Evolutionary conservation across 306 rosid genomes (phyloP).

Genomic region (Lathyrus tuberosus): DNA sequence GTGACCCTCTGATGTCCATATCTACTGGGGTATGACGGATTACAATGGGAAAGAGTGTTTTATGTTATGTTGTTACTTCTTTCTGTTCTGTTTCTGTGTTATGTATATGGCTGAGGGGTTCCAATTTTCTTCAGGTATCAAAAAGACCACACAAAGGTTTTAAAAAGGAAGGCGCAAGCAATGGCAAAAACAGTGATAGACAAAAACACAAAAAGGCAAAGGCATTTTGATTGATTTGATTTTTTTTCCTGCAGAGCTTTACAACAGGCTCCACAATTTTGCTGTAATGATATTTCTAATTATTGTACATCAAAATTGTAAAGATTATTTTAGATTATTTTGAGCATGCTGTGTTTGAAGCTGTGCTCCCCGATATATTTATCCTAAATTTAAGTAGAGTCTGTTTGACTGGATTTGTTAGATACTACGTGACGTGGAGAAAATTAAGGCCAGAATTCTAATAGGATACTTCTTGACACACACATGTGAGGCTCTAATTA

Average conservation of each 20-base stretch:
- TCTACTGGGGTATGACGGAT: conserved; percentile 48
- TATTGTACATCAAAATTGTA: conserved; percentile 7
- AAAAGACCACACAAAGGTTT: conserved; percentile 47
- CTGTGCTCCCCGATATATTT: not conserved
- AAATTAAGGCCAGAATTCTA: not conserved
- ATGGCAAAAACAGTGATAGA: conserved; percentile 36
- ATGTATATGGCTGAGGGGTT: conserved; percentile 7
- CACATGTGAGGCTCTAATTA: not conserved
- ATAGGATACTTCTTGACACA: not conserved
- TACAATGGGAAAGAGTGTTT: not conserved
- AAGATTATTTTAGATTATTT: not conserved
- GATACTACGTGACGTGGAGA: not conserved
- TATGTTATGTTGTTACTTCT: not conserved
- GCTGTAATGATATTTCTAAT: conserved; percentile 35
- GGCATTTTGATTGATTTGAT: conserved; percentile 35
- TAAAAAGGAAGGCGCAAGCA: conserved; percentile 45
- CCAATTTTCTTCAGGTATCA: conserved; percentile 47
- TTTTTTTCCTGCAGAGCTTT: conserved; percentile 29
- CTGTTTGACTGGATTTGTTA: not conserved
- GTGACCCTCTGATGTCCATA: conserved; percentile 67
- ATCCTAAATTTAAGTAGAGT: not conserved
- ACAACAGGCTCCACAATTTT: conserved; percentile 44
- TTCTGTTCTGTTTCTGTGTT: conserved; percentile 9
- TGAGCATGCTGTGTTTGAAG: not conserved
- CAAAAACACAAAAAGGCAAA: conserved; percentile 48